These are phyloP conservation scores for Pseudocercospora vitis DNA, from an alignment of 2,329 filamentous ascomycete genomes.

Conservation along the genomic window DNA sequence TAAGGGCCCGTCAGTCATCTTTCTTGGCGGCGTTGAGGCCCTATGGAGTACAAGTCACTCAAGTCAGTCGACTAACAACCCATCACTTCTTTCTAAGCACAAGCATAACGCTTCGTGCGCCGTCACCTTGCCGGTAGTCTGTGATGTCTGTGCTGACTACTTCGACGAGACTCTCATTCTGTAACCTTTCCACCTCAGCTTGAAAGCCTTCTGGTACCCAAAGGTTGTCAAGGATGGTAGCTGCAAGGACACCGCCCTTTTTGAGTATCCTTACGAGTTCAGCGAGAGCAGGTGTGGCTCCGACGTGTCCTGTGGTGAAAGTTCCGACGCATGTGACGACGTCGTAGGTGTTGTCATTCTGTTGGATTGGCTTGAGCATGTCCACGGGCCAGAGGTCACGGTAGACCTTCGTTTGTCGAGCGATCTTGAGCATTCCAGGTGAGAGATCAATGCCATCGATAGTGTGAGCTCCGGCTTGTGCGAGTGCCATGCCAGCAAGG, in stretches of 20 bases:
- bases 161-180: conserved; percentile 39
- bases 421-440: conserved; percentile 55
- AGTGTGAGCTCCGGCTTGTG: conserved; percentile 45
- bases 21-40: conserved; percentile 5
- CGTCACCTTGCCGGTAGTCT: conserved; percentile 35
- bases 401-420: conserved; percentile 52
- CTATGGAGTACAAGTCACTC: conserved; percentile 6
- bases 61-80: background rate
- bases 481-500: conserved; percentile 52
- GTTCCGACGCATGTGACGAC: conserved; percentile 56
- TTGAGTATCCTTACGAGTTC: conserved; percentile 55
- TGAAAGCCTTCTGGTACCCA: conserved; percentile 53
- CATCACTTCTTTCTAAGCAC: conserved; percentile 29
- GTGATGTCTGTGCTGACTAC: conserved; percentile 38
- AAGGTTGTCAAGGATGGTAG: conserved; percentile 53
- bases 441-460: conserved; percentile 57
- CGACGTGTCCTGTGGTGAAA: conserved; percentile 57
- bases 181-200: conserved; percentile 45
- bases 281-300: conserved; percentile 48
- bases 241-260: conserved; percentile 51
- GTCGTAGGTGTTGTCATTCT: conserved; percentile 48
- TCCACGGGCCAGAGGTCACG: conserved; percentile 48
- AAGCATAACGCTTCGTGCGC: conserved; percentile 24
- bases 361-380: conserved; percentile 47
- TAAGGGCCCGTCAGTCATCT: background rate